Evolutionary conservation across 306 rosid genomes (phyloP).

Genomic region (Castanea crenata): DNA sequence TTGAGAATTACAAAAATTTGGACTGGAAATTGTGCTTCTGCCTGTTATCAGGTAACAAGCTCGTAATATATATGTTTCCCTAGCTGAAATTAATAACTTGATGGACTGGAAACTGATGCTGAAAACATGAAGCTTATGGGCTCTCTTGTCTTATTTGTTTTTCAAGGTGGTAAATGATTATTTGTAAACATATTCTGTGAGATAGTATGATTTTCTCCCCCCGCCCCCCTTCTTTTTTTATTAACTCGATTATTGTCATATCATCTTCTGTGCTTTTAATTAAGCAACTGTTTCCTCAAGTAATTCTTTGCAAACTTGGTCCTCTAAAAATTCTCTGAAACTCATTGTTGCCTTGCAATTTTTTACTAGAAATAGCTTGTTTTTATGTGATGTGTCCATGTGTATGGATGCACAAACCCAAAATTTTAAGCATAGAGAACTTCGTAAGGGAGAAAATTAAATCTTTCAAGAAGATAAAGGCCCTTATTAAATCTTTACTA

Average conservation of each 20-base stretch:
- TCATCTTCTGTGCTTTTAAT: too few species aligned
- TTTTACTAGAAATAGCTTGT: neutral
- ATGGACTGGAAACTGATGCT: neutral
- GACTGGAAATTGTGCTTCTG: neutral
- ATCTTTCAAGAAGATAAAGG: neutral
- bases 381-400: neutral
- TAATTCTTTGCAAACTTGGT: neutral
- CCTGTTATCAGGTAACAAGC: neutral
- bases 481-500: neutral
- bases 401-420: neutral
- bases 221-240: too few species aligned
- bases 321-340: too few species aligned
- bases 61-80: neutral
- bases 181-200: neutral
- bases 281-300: too few species aligned
- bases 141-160: neutral
- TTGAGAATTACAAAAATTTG: too few species aligned
- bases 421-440: neutral
- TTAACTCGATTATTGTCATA: too few species aligned
- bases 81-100: neutral
- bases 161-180: neutral
- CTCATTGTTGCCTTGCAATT: neutral
- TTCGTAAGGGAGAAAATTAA: neutral
- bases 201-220: too few species aligned
- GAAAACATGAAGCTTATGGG: neutral